A percentile compares a stretch with the other conserved stretches of the same genome.
phyloP scores from a whole-genome alignment of 345 rosid species.

The Linum tenue region DNA sequence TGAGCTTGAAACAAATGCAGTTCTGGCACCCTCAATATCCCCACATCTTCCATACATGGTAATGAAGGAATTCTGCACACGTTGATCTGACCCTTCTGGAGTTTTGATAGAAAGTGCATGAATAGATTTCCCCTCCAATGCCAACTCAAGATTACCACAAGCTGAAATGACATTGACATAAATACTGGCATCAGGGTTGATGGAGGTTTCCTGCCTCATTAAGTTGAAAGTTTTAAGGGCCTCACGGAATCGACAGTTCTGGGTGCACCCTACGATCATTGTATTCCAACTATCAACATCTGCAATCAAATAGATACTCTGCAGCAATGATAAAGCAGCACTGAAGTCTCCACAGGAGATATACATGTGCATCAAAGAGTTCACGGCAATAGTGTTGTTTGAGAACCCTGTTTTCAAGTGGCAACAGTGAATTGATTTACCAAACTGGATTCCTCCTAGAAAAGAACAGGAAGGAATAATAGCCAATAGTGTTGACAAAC shows the following conservation, averaged over 20 bases:
- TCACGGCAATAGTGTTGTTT: constrained; percentile 20
- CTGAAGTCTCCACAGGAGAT: constrained; percentile 25
- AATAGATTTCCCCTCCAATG: constrained; percentile 33
- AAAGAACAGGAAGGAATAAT: constrained; percentile 41
- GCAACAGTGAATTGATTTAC: constrained; percentile 37
- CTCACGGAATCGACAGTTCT: constrained; percentile 23
- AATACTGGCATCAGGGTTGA: constrained; percentile 33
- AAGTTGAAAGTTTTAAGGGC: constrained; percentile 34
- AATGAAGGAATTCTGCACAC: constrained; percentile 47
- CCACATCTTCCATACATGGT: constrained; percentile 56
- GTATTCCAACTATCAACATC: constrained; percentile 46
- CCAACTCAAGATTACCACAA: constrained; percentile 39
- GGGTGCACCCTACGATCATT: constrained; percentile 33
- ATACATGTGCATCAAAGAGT: constrained; percentile 39
- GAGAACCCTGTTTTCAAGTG: constrained; percentile 40
- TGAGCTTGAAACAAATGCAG: constrained; percentile 28
- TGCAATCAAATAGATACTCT: constrained; percentile 13
- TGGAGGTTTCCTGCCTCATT: constrained; percentile 30
- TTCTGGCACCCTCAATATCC: constrained; percentile 36
- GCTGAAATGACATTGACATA: constrained; percentile 34
- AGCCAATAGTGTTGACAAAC: constrained; percentile 34
- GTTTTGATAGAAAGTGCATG: constrained; percentile 44
- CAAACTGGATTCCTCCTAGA: constrained; percentile 32
- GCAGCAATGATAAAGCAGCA: constrained; percentile 27
- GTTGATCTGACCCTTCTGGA: constrained; percentile 26